These are phyloP conservation scores for Collybia nuda DNA, from an alignment of 768 basidiomycete species.

Conservation along the genomic window DNA sequence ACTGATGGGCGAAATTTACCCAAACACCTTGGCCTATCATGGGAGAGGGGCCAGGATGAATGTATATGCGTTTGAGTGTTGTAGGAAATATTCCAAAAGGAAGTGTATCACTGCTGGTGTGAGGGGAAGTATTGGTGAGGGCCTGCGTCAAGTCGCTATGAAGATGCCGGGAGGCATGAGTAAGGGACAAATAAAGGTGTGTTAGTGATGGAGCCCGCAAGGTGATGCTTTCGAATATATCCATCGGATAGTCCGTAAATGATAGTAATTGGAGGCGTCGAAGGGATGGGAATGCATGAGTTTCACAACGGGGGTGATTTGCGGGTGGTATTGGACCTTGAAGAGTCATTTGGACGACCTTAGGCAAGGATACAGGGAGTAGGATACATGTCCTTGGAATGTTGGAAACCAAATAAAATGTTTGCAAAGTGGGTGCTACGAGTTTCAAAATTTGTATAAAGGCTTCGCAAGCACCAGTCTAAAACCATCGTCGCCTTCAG, in stretches of 20 bases:
- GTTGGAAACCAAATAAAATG: slow-evolving; percentile 23
- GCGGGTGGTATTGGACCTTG: slow-evolving; percentile 22
- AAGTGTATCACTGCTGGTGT: not conserved
- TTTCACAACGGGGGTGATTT: slow-evolving; percentile 3
- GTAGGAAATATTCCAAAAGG: not conserved
- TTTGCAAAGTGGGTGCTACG: slow-evolving; percentile 19
- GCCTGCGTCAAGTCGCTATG: slow-evolving; percentile 13
- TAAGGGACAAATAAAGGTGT: slow-evolving; percentile 16
- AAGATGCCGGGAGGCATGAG: slow-evolving; percentile 14
- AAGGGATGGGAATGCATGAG: slow-evolving; percentile 18
- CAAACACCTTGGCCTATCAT: slow-evolving; percentile 7
- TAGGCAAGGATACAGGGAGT: slow-evolving; percentile 20
- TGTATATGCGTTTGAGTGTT: slow-evolving; percentile 9
- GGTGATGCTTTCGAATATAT: slow-evolving; percentile 22
- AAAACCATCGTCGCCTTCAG: too few relatives aligned
- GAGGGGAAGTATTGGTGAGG: slow-evolving; percentile 3
- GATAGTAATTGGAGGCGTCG: slow-evolving; percentile 18
- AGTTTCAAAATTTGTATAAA: slow-evolving; percentile 16
- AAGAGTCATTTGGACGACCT: slow-evolving; percentile 22
- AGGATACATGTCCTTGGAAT: slow-evolving; percentile 15
- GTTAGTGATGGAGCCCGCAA: slow-evolving; percentile 18
- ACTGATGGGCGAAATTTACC: slow-evolving; percentile 5
- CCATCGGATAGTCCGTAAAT: slow-evolving; percentile 17
- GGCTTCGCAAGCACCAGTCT: slow-evolving; percentile 11
- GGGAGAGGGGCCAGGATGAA: slow-evolving; percentile 10